Conservation (phyloP, 2,329 filamentous ascomycete species). For the Davidsoniella australis region DNA sequence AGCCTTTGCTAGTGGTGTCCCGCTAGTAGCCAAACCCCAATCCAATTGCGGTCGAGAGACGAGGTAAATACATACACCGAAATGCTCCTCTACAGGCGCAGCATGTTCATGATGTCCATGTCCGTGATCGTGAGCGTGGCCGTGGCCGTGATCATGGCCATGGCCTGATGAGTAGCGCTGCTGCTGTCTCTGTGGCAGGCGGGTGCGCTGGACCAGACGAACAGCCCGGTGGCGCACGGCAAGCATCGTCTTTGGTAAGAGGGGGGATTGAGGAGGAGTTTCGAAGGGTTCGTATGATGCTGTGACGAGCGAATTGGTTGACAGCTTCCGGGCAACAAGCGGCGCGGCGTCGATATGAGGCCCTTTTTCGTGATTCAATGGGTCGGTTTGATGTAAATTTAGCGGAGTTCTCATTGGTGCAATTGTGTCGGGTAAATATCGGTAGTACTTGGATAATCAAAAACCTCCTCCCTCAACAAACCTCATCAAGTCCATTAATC, state of each 20-base stretch:
- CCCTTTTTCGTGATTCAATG: neutral
- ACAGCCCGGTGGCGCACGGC: constrained; percentile 29
- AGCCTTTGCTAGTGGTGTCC: too few species aligned
- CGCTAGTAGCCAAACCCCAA: too few species aligned
- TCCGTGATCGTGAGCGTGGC: constrained; percentile 23
- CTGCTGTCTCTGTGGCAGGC: constrained; percentile 23
- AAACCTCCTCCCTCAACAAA: too few species aligned
- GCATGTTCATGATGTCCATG: constrained; percentile 27
- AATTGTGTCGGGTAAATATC: neutral
- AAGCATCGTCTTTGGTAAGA: constrained; percentile 19
- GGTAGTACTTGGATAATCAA: neutral
- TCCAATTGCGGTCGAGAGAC: neutral
- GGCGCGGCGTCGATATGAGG: constrained; percentile 1
- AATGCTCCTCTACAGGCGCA: constrained; percentile 33
- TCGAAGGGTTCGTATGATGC: neutral
- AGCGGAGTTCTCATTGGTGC: constrained; percentile 1
- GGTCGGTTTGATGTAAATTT: neutral
- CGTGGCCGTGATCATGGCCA: constrained; percentile 27
- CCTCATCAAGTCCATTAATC: too few species aligned
- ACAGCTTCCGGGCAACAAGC: neutral
- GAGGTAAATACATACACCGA: constrained; percentile 32
- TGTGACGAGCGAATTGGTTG: neutral
- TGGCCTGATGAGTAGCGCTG: constrained; percentile 36
- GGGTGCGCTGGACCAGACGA: constrained; percentile 18
- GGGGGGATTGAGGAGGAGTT: neutral